These are phyloP conservation scores for Pyrenophora seminiperda DNA, from an alignment of 2,329 filamentous ascomycete genomes.

Conservation along the genomic window DNA sequence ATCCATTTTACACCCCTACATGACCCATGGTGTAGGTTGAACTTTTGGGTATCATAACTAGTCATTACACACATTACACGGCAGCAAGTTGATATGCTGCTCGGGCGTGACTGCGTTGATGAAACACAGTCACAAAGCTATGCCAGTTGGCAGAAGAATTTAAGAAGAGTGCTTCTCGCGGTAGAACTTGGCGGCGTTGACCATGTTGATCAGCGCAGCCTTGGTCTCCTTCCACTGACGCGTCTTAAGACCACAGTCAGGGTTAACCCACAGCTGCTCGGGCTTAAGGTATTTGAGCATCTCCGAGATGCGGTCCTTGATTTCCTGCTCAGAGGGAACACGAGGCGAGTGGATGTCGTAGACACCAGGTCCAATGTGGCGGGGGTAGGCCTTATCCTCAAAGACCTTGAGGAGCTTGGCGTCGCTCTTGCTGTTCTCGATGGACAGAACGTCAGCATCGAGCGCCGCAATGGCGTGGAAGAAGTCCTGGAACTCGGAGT, in stretches of 20 bases:
- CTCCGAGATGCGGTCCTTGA: conserved; percentile 96
- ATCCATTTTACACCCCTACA: conserved; percentile 33
- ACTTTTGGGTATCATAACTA: conserved; percentile 52
- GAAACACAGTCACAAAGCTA: conserved; percentile 31
- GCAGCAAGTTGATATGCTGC: conserved; percentile 49
- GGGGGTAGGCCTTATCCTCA: conserved; percentile 93
- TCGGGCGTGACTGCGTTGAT: conserved; percentile 38
- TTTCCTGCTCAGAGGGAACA: conserved; percentile 96
- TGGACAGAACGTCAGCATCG: conserved; percentile 96
- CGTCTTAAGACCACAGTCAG: conserved; percentile 99
- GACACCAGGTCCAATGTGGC: conserved; percentile 98
- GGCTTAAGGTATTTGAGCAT: conserved; percentile 96
- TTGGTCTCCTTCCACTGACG: conserved; percentile 99
- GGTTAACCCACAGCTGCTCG: conserved; percentile 99
- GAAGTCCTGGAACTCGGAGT: conserved; percentile 99
- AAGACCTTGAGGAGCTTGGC: conserved; percentile 99
- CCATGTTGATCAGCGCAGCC: conserved; percentile 93
- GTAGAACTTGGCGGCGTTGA: conserved; percentile 97
- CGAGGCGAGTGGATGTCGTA: conserved; percentile 99
- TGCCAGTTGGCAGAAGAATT: conserved; percentile 33
- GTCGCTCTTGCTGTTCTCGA: conserved; percentile 99
- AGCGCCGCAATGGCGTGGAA: conserved; percentile 99
- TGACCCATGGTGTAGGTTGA: conserved; percentile 50
- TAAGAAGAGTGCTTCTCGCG: conserved; percentile 81
- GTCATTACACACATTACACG: conserved; percentile 49